Evolutionary conservation across 768 basidiomycete species (phyloP), one percentile per base, ranked within the genome.

Genomic region (Lactifluus hygrophoroides): DNA sequence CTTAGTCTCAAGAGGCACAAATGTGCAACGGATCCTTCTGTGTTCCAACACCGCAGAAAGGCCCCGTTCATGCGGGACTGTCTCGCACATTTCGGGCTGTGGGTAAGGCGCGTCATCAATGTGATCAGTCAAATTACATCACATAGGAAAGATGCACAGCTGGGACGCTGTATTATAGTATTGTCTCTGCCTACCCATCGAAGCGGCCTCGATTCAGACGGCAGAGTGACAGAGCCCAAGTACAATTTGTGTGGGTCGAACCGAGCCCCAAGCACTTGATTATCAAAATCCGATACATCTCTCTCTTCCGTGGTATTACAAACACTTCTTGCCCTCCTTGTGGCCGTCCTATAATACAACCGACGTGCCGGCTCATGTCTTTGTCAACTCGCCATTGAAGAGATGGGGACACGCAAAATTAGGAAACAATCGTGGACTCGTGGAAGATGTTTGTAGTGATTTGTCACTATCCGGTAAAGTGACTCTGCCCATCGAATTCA

Each of bases 401-500:
- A n/a, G 34, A 25, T n/a, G 13, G 13, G 19, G n/a, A 46, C 27
- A 44, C 34, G 44, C 57, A 16, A 30, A 45, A 44, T 27, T 37
- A 49, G 58, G 48, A 28, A 27, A 27, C n/a, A 10, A 16, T 21
- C 30, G 38, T n/a, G n/a, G n/a, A n/a, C n/a, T n/a, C n/a, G n/a
- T 42, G 35, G 52, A 44, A 43, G 19, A 25, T 21, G 21, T 27
- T 6, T 19, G 32, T 17, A 14, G 30, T 28, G 19, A 16, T n/a
- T 44, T n/a, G n/a, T n/a, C n/a, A 77, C 66, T 83, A 86, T 62
- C 73, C 83, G 43, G 73, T 79, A 70, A 93, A 86, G 71, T 93
- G 90, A 68, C 88, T 90, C 68, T 91, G 90, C 5, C 91, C 90
- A 65, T 88, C 28, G 88, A 91, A 64, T 86, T 90, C 65, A 92